Conservation (phyloP, 345 rosid species). For the Toxicodendron radicans region DNA sequence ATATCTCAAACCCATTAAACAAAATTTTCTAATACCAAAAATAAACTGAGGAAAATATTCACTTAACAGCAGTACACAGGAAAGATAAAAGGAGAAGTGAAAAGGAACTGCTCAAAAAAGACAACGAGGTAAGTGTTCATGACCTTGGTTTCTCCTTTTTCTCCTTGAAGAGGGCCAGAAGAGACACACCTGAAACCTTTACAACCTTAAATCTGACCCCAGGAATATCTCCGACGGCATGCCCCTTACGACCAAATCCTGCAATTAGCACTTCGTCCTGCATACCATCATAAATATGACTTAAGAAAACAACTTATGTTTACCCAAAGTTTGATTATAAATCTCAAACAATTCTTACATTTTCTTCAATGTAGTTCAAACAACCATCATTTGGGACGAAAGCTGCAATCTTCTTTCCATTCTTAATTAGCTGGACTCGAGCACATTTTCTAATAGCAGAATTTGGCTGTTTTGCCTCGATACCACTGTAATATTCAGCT, state of each 20-base stretch:
- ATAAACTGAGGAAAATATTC: not conserved
- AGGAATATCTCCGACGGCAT: slow-evolving; percentile 77
- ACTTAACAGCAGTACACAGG: not conserved
- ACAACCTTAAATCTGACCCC: slow-evolving; percentile 81
- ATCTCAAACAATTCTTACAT: slow-evolving; percentile 24
- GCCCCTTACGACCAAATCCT: slow-evolving; percentile 61
- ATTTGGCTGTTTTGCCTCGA: slow-evolving; percentile 50
- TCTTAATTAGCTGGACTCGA: slow-evolving; percentile 44
- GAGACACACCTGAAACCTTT: slow-evolving; percentile 73
- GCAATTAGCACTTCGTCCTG: slow-evolving; percentile 75
- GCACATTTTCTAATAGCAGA: slow-evolving; percentile 49
- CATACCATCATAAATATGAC: not conserved
- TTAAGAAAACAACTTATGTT: not conserved
- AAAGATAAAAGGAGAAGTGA: not conserved
- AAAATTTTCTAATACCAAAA: not conserved
- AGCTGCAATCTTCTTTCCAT: slow-evolving; percentile 47
- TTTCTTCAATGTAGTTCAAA: slow-evolving; percentile 44
- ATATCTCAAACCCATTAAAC: not conserved
- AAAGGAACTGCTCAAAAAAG: not conserved
- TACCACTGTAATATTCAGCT: slow-evolving; percentile 32
- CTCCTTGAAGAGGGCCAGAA: slow-evolving; percentile 64
- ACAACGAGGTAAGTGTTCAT: slow-evolving; percentile 12
- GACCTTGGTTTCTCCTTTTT: slow-evolving; percentile 77
- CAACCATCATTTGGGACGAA: slow-evolving; percentile 51
- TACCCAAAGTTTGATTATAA: not conserved